Evolutionary conservation across 805 yeast species (phyloP).

Genomic region (Debaryomyces hansenii): DNA sequence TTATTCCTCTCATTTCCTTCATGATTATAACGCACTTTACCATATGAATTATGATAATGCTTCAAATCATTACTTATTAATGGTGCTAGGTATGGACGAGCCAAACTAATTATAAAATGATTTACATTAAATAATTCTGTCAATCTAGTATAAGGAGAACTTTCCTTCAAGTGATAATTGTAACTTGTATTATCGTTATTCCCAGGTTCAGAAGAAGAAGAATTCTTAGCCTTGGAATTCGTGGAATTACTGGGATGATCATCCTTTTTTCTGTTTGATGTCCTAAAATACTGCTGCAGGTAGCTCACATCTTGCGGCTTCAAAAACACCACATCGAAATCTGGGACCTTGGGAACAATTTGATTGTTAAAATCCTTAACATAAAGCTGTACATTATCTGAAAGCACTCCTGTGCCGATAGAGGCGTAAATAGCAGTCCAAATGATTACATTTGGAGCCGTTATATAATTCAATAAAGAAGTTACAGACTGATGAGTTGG

Average conservation of each 20-base stretch:
- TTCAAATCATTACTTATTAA: conserved; percentile 78
- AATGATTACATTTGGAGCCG: conserved; percentile 89
- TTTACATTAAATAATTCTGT: conserved; percentile 94
- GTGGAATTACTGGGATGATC: conserved; percentile 5
- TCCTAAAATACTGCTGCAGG: conserved; percentile 41
- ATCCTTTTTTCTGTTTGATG: conserved; percentile 14
- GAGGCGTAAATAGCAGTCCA: conserved; percentile 90
- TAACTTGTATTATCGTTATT: conserved; percentile 8
- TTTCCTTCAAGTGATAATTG: conserved; percentile 26
- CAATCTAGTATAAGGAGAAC: conserved; percentile 76
- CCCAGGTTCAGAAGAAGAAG: neutral
- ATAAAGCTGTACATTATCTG: conserved; percentile 54
- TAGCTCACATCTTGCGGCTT: conserved; percentile 46
- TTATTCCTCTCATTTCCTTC: conserved; percentile 7
- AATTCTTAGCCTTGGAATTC: conserved; percentile 7
- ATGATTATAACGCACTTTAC: conserved; percentile 24
- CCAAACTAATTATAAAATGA: conserved; percentile 86
- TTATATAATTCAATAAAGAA: conserved; percentile 77
- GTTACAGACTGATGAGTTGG: conserved; percentile 75
- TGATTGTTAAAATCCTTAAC: conserved; percentile 66
- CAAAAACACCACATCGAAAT: conserved; percentile 44
- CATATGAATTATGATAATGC: conserved; percentile 52
- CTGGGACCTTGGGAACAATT: conserved; percentile 49
- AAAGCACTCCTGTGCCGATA: conserved; percentile 68
- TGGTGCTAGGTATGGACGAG: conserved; percentile 93